Evolutionary conservation across 108 stramenopile genomes (phyloP), one percentile per base, ranked within the genome.

Genomic region (Cyclotella distinguenda): DNA sequence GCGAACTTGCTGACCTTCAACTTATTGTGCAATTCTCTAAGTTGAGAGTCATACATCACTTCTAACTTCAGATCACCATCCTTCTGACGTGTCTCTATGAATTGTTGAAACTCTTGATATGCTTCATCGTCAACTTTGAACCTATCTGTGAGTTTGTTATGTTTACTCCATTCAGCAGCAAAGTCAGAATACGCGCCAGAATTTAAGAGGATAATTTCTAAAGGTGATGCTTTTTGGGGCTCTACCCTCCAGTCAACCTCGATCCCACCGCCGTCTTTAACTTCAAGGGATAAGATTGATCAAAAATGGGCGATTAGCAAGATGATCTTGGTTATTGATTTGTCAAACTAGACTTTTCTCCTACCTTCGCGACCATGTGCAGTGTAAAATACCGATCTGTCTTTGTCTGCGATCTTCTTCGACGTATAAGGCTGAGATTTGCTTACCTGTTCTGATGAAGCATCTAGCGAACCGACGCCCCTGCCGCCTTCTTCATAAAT

Each of bases 201-300:
- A 21, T 62, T 62, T 2, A 94, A 74, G 15, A 97, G 79, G 22
- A 92, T 89, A 36, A 93, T 73, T 82, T 95, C 95, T 10, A 95
- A 66, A 2, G 93, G 84, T 19, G 88, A 90, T 13, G 93, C 85
- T 55, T 82, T 83, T 34, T 86, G 89, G 9, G 89, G 84, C n/a
- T 79, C 79, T 27, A 95, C 86, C 60, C 91, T 91, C 71, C 86
- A 83, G 65, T 97, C 97, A 2, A 88, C 94, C 52, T 90, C 94
- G 15, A 97, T 75, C 9, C 97, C 97, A 35, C 97, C 97, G 2
- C 97, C 97, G 59, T 95, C 94, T 64, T 84, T 75, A 26, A 97
- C 91, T 53, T 80, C 56, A 44, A 28, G 27, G 27, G 16, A 45
- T 19, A 42, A 42, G 2, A 42, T 5, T 16, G 40, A 42, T 5